phyloP scores from a whole-genome alignment of 768 basidiomycete genomes.

The Sporobolomyces phaffii region DNA sequence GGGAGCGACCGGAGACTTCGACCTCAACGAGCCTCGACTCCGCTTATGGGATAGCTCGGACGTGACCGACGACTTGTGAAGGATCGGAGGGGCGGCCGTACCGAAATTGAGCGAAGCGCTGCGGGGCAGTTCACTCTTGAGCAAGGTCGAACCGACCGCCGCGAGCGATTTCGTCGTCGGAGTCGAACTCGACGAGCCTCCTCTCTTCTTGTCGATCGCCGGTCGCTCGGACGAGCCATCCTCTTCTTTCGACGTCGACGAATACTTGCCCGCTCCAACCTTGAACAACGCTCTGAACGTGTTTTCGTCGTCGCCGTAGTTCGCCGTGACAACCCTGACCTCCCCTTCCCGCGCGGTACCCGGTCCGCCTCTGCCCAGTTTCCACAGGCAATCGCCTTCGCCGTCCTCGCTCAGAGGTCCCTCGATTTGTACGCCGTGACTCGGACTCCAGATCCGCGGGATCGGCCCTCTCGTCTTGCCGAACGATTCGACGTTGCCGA shows the following conservation, averaged over 20 bases:
- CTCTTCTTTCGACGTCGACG: neutral
- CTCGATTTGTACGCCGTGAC: constrained; percentile 50
- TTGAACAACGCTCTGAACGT: constrained; percentile 21
- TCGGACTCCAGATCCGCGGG: constrained; percentile 65
- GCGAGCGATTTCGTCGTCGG: neutral
- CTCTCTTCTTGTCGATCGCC: neutral
- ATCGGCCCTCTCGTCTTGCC: constrained; percentile 62
- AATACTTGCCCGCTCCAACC: constrained; percentile 2
- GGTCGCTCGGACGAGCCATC: neutral
- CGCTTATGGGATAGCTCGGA: constrained; percentile 29
- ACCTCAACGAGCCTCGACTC: constrained; percentile 16
- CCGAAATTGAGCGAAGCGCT: constrained; percentile 33
- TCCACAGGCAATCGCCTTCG: constrained; percentile 39
- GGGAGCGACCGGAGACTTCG: constrained; percentile 9
- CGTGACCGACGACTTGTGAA: constrained; percentile 11
- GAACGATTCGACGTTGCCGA: constrained; percentile 67
- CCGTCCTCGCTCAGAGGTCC: constrained; percentile 40
- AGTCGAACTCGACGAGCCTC: neutral
- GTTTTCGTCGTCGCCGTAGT: constrained; percentile 12
- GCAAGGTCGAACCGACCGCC: constrained; percentile 22
- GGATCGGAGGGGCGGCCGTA: constrained; percentile 20
- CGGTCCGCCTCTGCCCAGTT: constrained; percentile 23
- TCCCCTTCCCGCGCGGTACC: neutral
- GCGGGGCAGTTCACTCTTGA: constrained; percentile 30
- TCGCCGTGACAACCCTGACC: constrained; percentile 9